phyloP scores from a whole-genome alignment of 306 rosid genomes.

The Rosa persica region DNA sequence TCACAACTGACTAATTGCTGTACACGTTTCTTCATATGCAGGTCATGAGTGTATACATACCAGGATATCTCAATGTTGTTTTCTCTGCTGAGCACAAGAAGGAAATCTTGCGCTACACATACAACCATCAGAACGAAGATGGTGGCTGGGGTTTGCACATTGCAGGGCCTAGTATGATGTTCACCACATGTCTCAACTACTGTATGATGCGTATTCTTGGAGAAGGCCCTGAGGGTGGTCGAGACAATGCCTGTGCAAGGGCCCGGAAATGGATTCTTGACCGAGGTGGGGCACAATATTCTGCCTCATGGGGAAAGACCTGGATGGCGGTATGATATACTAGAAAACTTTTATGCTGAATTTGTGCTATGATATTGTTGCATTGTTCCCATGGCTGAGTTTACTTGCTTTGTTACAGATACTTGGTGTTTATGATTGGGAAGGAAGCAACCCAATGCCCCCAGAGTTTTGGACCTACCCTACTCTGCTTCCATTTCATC shows the following conservation, averaged over 20 bases:
- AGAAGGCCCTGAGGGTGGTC: conserved; percentile 56
- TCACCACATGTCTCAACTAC: conserved; percentile 54
- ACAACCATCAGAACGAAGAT: conserved; percentile 69
- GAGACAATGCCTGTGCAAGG: conserved; percentile 55
- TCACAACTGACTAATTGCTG: not conserved
- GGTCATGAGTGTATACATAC: conserved; percentile 66
- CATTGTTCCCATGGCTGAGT: not conserved
- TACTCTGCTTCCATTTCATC: conserved; percentile 73
- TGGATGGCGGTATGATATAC: conserved; percentile 62
- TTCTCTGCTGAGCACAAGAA: conserved; percentile 47
- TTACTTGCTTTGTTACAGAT: conserved; percentile 31
- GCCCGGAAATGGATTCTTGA: conserved; percentile 70
- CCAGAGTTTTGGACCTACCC: conserved; percentile 85
- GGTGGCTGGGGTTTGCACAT: conserved; percentile 85
- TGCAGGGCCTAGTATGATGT: conserved; percentile 73
- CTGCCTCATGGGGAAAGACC: conserved; percentile 78
- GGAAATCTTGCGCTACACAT: conserved; percentile 70
- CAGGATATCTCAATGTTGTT: conserved; percentile 48
- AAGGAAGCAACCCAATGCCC: conserved; percentile 80
- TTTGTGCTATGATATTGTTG: not conserved
- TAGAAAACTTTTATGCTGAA: not conserved
- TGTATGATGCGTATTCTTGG: conserved; percentile 63
- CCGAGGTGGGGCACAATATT: conserved; percentile 53
- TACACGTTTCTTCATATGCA: conserved; percentile 20
- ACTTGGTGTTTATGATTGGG: conserved; percentile 79